A percentile compares a stretch with the other conserved stretches of the same genome.
Conservation (phyloP, 768 basidiomycete genomes). For the Sporobolomyces roseus region DNA sequence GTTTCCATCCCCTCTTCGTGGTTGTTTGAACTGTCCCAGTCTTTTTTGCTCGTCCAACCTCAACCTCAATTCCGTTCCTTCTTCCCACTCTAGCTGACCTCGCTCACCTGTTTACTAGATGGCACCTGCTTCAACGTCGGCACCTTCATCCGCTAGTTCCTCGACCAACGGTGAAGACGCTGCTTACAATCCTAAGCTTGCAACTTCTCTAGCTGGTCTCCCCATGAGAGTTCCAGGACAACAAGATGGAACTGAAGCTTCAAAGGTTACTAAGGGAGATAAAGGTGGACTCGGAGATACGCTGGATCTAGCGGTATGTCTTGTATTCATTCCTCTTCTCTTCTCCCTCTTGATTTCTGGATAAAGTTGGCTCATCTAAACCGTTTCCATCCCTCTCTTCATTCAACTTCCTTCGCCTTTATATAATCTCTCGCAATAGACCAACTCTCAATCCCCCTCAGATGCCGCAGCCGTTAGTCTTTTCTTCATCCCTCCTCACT, state of each 20-base stretch:
- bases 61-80: background rate
- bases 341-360: too few species aligned
- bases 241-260: background rate
- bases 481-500: background rate
- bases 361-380: too few species aligned
- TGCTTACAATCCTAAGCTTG: slow-evolving; percentile 17
- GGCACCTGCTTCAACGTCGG: slow-evolving; percentile 28
- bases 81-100: background rate
- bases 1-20: background rate
- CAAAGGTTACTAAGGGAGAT: background rate
- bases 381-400: background rate
- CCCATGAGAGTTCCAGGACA: too few species aligned
- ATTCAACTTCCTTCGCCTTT: background rate
- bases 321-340: too few species aligned
- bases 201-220: slow-evolving; percentile 31
- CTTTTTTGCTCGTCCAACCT: background rate
- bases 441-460: slow-evolving; percentile 2
- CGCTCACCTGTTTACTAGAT: slow-evolving; percentile 13
- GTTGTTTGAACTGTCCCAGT: background rate
- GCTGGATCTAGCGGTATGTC: slow-evolving; percentile 37
- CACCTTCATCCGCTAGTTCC: slow-evolving; percentile 17
- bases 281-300: slow-evolving; percentile 23
- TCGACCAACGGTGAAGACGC: slow-evolving; percentile 5
- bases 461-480: slow-evolving; percentile 16
- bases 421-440: background rate